phyloP scores from a whole-genome alignment of 805 yeast genomes.

The Zygosaccharomyces bailii region DNA sequence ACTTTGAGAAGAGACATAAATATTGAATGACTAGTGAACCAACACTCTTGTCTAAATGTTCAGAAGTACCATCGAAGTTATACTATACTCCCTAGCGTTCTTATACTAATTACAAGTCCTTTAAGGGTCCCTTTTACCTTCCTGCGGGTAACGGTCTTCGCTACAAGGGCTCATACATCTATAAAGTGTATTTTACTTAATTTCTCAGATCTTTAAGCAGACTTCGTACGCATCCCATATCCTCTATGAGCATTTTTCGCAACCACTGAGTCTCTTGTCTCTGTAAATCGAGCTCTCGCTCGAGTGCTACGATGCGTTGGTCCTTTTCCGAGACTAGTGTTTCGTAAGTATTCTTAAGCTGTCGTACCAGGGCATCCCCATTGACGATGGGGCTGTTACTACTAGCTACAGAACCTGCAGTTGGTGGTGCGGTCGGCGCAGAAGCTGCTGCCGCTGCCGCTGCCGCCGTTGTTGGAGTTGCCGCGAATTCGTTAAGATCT shows the following conservation, averaged over 20 bases:
- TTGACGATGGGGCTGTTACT: conserved; percentile 10
- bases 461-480: conserved; percentile 5
- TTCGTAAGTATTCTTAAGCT: conserved; percentile 28
- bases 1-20: conserved; percentile 37
- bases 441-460: not conserved
- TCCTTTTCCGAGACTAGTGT: conserved; percentile 32
- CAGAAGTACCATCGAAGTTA: too few species aligned
- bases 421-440: not conserved
- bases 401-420: not conserved
- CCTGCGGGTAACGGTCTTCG: conserved; percentile 15
- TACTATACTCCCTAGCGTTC: not conserved
- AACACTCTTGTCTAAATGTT: too few species aligned
- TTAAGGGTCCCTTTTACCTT: conserved; percentile 4
- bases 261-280: conserved; percentile 37
- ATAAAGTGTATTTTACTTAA: conserved; percentile 10
- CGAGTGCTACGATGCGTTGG: conserved; percentile 30
- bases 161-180: not conserved
- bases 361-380: conserved; percentile 20
- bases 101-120: conserved; percentile 1
- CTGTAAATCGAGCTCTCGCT: conserved; percentile 33
- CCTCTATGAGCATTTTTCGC: conserved; percentile 37
- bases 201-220: conserved; percentile 27
- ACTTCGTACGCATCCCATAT: conserved; percentile 36
- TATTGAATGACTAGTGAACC: not conserved
- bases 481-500: conserved; percentile 7